phyloP scores from a whole-genome alignment of 768 basidiomycete genomes.

The Suillus decipiens region DNA sequence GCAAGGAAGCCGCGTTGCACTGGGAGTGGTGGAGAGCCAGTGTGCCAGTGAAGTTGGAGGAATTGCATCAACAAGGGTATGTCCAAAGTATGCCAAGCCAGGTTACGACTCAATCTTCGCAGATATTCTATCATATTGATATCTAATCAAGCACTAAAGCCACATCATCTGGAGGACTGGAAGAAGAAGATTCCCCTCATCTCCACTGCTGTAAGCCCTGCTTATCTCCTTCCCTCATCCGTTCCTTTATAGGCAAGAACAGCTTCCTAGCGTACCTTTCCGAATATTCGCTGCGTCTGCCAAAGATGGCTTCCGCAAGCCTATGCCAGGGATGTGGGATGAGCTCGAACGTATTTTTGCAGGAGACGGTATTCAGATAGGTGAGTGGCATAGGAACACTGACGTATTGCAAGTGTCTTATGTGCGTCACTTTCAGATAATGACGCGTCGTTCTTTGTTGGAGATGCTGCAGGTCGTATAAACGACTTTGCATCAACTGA shows the following conservation, averaged over 20 bases:
- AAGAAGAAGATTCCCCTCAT: conserved; percentile 75
- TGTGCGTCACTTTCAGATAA: conserved; percentile 52
- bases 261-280: conserved; percentile 79
- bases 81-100: conserved; percentile 18
- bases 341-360: conserved; percentile 65
- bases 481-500: conserved; percentile 82
- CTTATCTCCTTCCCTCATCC: background rate
- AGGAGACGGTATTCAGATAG: conserved; percentile 61
- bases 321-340: conserved; percentile 85
- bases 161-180: conserved; percentile 58
- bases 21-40: conserved; percentile 71
- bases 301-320: conserved; percentile 80
- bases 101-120: background rate
- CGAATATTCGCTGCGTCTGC: conserved; percentile 75
- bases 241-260: background rate
- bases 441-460: conserved; percentile 71
- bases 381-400: conserved; percentile 37
- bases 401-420: background rate
- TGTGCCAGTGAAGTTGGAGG: conserved; percentile 65
- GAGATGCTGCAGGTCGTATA: conserved; percentile 85
- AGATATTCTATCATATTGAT: conserved; percentile 77
- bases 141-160: conserved; percentile 74
- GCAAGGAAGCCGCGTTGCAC: conserved; percentile 35
- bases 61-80: conserved; percentile 62
- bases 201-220: conserved; percentile 54